phyloP scores from a whole-genome alignment of 2,329 filamentous ascomycete genomes.

The Aspergillus oerlinghausenensis region DNA sequence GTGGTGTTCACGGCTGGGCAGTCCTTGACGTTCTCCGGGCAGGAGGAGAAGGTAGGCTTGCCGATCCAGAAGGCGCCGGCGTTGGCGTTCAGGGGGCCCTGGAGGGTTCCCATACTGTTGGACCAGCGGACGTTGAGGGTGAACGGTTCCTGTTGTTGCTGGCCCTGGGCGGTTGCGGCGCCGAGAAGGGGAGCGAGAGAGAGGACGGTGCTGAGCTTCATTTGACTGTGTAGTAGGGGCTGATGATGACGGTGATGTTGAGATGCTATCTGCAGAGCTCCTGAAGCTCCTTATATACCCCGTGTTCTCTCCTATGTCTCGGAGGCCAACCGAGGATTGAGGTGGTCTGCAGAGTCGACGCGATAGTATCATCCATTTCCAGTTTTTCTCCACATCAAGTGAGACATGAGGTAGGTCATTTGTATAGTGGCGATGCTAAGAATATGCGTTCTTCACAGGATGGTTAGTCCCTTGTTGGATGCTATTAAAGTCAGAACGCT shows the following conservation, averaged over 20 bases:
- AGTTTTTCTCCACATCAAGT: background rate
- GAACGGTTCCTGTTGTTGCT: background rate
- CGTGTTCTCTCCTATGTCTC: background rate
- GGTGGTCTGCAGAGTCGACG: background rate
- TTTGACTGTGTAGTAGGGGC: background rate
- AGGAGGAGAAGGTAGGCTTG: background rate
- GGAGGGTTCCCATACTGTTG: slow-evolving; percentile 1
- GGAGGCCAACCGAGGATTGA: too few relatives aligned
- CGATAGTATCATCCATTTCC: background rate
- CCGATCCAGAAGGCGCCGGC: slow-evolving; percentile 2
- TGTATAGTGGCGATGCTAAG: too few relatives aligned
- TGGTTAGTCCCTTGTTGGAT: too few relatives aligned
- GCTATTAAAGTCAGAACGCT: too few relatives aligned
- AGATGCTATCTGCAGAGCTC: background rate
- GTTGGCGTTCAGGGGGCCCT: slow-evolving; percentile 2
- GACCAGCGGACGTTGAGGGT: slow-evolving; percentile 8
- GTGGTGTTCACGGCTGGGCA: slow-evolving; percentile 1
- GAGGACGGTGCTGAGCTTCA: background rate
- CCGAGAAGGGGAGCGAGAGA: background rate
- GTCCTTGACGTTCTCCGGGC: slow-evolving; percentile 1
- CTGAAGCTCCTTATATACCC: background rate
- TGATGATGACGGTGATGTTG: too few relatives aligned
- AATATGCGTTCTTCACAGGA: background rate
- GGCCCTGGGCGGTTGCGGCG: background rate
- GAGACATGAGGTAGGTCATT: background rate